Evolutionary conservation across 192 early-diverging fungal species (phyloP), one percentile per base, ranked within the genome.

Genomic region (Podila epicladia): DNA sequence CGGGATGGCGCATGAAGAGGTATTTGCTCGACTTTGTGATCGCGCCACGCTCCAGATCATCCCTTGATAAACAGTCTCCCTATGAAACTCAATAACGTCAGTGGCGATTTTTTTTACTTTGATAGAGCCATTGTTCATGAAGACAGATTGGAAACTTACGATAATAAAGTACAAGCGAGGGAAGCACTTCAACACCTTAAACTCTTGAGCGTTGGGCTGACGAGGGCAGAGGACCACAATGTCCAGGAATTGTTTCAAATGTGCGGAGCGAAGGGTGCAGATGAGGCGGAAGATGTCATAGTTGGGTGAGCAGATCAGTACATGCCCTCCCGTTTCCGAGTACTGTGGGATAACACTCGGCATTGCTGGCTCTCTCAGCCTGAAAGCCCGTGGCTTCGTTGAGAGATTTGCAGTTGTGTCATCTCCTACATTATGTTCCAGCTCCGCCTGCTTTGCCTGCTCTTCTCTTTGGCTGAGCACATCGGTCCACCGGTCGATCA

Each of bases 161-260:
- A 84, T 75, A 72, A 87, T 73, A 48, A 86, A 88, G 49, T 78
- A 85, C 13, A 88, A 72, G 4, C 75, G 76, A 32, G 87, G 87
- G 33, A 88, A 86, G 29, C 69, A 68, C 45, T 78, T 85, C 22
- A 88, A 64, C 22, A 71, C 33, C 20, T 82, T 80, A 73, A 84
- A 86, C 4, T 83, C 86, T 37, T 79, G 82, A 0, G 48, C 17
- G 9, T 61, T 79, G 13, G 85, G 85, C 24, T 74, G 70, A 7
- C 71, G 61, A 13, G 71, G 32, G 53, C 83, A 80, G 19, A 88
- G 68, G 28, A 88, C 49, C 28, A 88, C 84, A 62, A 88, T 76
- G 64, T 88, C 87, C 41, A 82, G 87, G 22, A 88, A 45, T 12
- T 88, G 82, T 38, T 65, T 80, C 61, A 80, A 58, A 55, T 80